phyloP scores from a whole-genome alignment of 495 filamentous ascomycete genomes.

The Aspergillus conjunctus region DNA sequence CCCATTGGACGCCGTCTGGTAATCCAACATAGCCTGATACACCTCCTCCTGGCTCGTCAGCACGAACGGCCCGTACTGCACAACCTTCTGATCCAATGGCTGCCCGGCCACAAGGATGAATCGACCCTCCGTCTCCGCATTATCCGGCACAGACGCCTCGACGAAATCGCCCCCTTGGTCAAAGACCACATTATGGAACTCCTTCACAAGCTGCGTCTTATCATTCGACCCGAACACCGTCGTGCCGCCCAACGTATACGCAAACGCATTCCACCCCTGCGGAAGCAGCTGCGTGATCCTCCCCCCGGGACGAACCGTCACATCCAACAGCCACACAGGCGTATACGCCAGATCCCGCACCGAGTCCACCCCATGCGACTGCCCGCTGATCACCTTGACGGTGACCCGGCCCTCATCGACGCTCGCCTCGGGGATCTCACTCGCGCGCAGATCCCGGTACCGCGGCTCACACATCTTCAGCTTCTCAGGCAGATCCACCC shows the following conservation, averaged over 20 bases:
- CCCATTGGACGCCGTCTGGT: constrained; percentile 78
- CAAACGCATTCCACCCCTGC: constrained; percentile 86
- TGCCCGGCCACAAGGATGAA: constrained; percentile 85
- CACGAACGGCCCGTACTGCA: constrained; percentile 97
- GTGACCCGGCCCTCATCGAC: constrained; percentile 71
- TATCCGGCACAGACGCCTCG: constrained; percentile 65
- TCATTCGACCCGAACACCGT: constrained; percentile 66
- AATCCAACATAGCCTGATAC: constrained; percentile 88
- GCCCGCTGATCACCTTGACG: constrained; percentile 88
- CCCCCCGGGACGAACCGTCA: constrained; percentile 80
- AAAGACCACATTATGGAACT: constrained; percentile 91
- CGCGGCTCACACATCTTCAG: constrained; percentile 89
- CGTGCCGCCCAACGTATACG: constrained; percentile 74
- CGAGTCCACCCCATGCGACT: constrained; percentile 78
- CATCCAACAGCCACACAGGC: constrained; percentile 89
- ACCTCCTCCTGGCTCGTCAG: constrained; percentile 81
- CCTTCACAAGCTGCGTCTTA: constrained; percentile 57
- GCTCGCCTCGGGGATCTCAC: constrained; percentile 72
- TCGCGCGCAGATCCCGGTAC: constrained; percentile 78
- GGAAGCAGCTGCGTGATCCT: constrained; percentile 73
- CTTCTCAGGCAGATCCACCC: constrained; percentile 85
- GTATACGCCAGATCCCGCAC: constrained; percentile 92
- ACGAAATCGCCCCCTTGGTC: constrained; percentile 76
- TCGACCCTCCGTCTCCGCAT: constrained; percentile 63
- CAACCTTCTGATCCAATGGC: constrained; percentile 86